These are phyloP conservation scores for Cladosporium sp. DNA, from an alignment of 2,329 filamentous ascomycete genomes.

Conservation along the genomic window DNA sequence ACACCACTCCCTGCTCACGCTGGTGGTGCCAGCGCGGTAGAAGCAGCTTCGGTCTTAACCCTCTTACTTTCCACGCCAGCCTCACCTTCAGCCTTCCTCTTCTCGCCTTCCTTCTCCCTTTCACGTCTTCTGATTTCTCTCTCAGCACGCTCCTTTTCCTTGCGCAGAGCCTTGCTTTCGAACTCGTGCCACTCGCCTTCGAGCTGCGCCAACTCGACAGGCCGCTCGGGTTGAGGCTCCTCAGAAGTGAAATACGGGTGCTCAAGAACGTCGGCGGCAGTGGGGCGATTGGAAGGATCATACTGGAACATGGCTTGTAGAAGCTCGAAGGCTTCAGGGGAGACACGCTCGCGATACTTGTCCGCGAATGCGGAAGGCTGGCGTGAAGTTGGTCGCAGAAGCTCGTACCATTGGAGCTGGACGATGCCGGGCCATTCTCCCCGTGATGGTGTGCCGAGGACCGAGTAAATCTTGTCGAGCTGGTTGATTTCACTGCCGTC, in stretches of 20 bases:
- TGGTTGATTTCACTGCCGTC: constrained; percentile 95
- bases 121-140: constrained; percentile 49
- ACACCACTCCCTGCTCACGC: neutral
- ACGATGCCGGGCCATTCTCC: constrained; percentile 82
- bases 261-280: constrained; percentile 75
- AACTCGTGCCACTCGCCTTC: constrained; percentile 99
- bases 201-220: constrained; percentile 74
- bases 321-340: constrained; percentile 76
- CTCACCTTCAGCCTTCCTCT: constrained; percentile 29
- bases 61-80: constrained; percentile 23
- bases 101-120: constrained; percentile 39
- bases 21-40: too few relatives aligned
- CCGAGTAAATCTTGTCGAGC: constrained; percentile 90
- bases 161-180: constrained; percentile 88
- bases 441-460: constrained; percentile 82
- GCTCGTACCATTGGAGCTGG: constrained; percentile 97
- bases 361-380: constrained; percentile 74
- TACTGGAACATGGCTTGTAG: constrained; percentile 82
- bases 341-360: constrained; percentile 73
- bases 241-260: constrained; percentile 87
- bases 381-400: constrained; percentile 73
- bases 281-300: constrained; percentile 78
- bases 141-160: constrained; percentile 73
- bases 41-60: constrained; percentile 15
- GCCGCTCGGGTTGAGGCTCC: constrained; percentile 70